These are phyloP conservation scores for Rhodomyrtus psidioides DNA, from an alignment of 441 rosid species.

Conservation along the genomic window DNA sequence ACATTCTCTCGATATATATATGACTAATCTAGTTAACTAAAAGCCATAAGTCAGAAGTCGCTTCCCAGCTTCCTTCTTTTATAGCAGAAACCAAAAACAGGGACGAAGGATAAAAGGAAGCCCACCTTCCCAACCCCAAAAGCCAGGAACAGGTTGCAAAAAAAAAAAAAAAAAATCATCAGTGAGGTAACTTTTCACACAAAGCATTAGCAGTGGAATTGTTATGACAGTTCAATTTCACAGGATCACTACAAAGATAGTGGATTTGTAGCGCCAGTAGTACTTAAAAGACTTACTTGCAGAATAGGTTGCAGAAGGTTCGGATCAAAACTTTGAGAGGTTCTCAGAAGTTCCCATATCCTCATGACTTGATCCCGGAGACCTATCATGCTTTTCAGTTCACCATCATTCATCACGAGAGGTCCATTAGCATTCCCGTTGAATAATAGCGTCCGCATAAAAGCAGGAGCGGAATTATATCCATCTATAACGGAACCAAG, in stretches of 20 bases:
- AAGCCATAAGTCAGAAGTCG: neutral
- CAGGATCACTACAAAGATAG: neutral
- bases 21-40: neutral
- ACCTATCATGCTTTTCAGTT: conserved; percentile 46
- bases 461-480: conserved; percentile 58
- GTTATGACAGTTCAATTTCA: neutral
- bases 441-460: conserved; percentile 33
- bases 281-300: conserved; percentile 41
- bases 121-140: neutral
- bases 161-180: too few relatives aligned
- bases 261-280: neutral
- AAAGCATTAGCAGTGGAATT: neutral
- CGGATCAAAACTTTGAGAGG: conserved; percentile 83
- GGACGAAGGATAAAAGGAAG: neutral
- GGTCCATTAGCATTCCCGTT: conserved; percentile 52
- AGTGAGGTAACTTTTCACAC: neutral
- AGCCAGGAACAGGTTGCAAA: neutral
- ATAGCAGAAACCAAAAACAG: neutral
- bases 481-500: conserved; percentile 53
- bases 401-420: conserved; percentile 41
- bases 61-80: neutral
- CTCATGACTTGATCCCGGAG: conserved; percentile 73
- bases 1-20: neutral
- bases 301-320: conserved; percentile 62
- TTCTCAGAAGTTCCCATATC: conserved; percentile 70